These are phyloP conservation scores for Cadophora luteo-olivacea DNA, from an alignment of 2,329 filamentous ascomycete genomes.

Conservation along the genomic window DNA sequence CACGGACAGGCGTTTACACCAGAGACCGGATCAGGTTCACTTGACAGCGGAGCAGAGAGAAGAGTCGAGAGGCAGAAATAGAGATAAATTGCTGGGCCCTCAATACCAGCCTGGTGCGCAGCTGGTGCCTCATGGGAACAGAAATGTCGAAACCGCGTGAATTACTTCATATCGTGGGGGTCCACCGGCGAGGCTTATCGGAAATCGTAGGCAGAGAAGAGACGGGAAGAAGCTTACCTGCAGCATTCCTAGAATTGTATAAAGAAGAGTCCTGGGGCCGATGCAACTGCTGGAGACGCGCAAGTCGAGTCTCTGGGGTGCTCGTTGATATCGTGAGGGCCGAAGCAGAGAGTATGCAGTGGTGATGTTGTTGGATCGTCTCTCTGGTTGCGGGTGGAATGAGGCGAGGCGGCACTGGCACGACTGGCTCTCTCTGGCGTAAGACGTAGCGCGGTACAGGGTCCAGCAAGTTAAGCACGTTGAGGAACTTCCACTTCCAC, in stretches of 20 bases:
- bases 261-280: conserved; percentile 20
- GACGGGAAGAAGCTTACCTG: conserved; percentile 42
- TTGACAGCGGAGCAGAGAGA: conserved; percentile 20
- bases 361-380: not conserved
- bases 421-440: not conserved
- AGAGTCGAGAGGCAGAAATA: not conserved
- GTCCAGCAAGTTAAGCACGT: conserved; percentile 13
- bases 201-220: conserved; percentile 5
- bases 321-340: conserved; percentile 37
- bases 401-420: not conserved
- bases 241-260: conserved; percentile 42
- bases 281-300: conserved; percentile 6
- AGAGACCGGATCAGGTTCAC: conserved; percentile 17
- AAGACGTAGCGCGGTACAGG: conserved; percentile 4
- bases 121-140: conserved; percentile 18
- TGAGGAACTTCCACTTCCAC: not conserved
- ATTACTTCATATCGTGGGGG: conserved; percentile 34
- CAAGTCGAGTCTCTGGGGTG: conserved; percentile 20
- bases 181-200: conserved; percentile 31
- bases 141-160: conserved; percentile 27
- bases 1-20: conserved; percentile 19
- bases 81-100: not conserved
- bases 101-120: conserved; percentile 10
- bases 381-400: not conserved
- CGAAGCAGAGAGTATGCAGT: conserved; percentile 5